Conservation (phyloP, 805 yeast genomes). For the Lipomyces chichibuensis region DNA sequence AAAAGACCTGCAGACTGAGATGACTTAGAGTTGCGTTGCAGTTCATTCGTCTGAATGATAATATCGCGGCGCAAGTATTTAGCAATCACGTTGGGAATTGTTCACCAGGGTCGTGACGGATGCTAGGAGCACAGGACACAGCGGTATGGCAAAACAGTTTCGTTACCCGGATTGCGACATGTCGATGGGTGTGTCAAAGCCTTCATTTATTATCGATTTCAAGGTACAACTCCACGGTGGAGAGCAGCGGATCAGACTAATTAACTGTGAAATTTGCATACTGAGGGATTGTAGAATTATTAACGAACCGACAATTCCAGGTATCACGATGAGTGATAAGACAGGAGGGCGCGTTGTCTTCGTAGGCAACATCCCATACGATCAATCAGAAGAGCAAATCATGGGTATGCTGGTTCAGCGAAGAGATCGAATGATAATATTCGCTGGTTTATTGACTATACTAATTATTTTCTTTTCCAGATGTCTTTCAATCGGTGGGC, state of each 20-base stretch:
- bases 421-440: neutral
- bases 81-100: too few relatives aligned
- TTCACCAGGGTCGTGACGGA: too few relatives aligned
- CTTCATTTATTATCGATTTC: neutral
- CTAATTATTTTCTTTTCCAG: slow-evolving; percentile 40
- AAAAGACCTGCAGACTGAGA: neutral
- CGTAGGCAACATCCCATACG: slow-evolving; percentile 88
- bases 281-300: neutral
- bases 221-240: too few relatives aligned
- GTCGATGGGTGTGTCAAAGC: too few relatives aligned
- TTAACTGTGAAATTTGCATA: neutral
- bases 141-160: neutral
- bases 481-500: slow-evolving; percentile 83
- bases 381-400: slow-evolving; percentile 93
- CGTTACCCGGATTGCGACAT: neutral
- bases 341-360: slow-evolving; percentile 25
- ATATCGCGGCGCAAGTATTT: too few relatives aligned
- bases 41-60: too few relatives aligned
- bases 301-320: slow-evolving; percentile 14
- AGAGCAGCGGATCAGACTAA: neutral
- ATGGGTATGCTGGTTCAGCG: slow-evolving; percentile 39
- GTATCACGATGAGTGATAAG: slow-evolving; percentile 24
- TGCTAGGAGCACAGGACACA: neutral
- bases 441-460: neutral
- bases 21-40: too few relatives aligned